Evolutionary conservation across 768 basidiomycete species (phyloP).

Genomic region (Kwoniella bestiolae): DNA sequence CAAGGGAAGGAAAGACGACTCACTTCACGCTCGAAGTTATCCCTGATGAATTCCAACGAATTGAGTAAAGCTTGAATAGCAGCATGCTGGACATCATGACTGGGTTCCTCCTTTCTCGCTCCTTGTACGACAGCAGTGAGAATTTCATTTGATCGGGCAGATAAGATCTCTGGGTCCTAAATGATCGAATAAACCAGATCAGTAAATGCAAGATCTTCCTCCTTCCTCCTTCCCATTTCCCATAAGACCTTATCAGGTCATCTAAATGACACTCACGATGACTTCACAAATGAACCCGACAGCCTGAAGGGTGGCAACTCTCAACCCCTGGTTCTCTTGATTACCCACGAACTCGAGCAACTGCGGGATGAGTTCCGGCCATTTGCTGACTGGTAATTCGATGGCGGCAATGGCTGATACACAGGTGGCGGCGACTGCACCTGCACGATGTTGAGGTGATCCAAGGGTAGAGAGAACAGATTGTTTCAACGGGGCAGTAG

Average conservation of each 20-base stretch:
- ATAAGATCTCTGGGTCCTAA: conserved; percentile 91
- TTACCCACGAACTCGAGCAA: conserved; percentile 86
- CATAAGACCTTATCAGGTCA: too few species aligned
- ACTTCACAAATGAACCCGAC: conserved; percentile 98
- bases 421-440: conserved; percentile 87
- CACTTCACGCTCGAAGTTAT: conserved; percentile 97
- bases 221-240: too few species aligned
- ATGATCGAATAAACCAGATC: conserved; percentile 59
- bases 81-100: conserved; percentile 85
- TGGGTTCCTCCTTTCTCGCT: conserved; percentile 92
- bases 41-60: conserved; percentile 94
- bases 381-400: conserved; percentile 84
- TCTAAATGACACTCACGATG: conserved; percentile 87
- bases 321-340: conserved; percentile 66
- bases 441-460: conserved; percentile 72
- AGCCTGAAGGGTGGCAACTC: conserved; percentile 84
- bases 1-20: conserved; percentile 46
- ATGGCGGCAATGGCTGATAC: conserved; percentile 92
- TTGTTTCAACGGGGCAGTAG: conserved; percentile 82
- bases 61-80: conserved; percentile 92
- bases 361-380: conserved; percentile 86
- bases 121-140: conserved; percentile 98
- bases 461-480: conserved; percentile 80
- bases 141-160: conserved; percentile 91
- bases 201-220: too few species aligned